Percentiles rank a stretch among this genome's conserved stretches.
Conservation (phyloP, 371 early-diverging fungal genomes). For the Chytridium lagenaria region DNA sequence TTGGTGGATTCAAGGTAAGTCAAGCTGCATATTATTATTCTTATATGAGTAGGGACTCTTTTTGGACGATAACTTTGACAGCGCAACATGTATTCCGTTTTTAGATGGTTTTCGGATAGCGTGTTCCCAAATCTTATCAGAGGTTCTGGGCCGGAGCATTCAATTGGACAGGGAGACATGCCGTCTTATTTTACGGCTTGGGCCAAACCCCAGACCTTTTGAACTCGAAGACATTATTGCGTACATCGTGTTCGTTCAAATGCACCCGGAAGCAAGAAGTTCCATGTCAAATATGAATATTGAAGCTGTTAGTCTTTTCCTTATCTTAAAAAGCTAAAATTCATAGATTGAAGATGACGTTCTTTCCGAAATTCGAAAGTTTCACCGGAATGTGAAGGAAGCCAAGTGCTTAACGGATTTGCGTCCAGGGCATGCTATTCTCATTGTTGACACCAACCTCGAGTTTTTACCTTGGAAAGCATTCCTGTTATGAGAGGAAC, state of each 20-base stretch:
- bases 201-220: neutral
- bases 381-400: neutral
- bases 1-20: slow-evolving; percentile 16
- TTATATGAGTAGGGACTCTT: neutral
- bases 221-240: neutral
- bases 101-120: neutral
- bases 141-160: neutral
- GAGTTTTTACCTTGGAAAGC: slow-evolving; percentile 86
- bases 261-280: neutral
- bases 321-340: neutral
- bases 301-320: neutral
- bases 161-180: neutral
- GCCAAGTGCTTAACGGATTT: neutral
- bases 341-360: slow-evolving; percentile 10
- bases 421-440: slow-evolving; percentile 65
- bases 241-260: neutral
- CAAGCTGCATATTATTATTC: neutral
- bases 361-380: neutral
- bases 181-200: neutral
- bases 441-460: slow-evolving; percentile 81
- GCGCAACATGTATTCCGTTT: too few relatives aligned
- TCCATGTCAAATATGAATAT: neutral
- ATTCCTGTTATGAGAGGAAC: slow-evolving; percentile 70
- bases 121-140: neutral
- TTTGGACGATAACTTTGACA: neutral